Evolutionary conservation across 1,284 basidiomycete species (phyloP).

Genomic region (Irpex sp.): DNA sequence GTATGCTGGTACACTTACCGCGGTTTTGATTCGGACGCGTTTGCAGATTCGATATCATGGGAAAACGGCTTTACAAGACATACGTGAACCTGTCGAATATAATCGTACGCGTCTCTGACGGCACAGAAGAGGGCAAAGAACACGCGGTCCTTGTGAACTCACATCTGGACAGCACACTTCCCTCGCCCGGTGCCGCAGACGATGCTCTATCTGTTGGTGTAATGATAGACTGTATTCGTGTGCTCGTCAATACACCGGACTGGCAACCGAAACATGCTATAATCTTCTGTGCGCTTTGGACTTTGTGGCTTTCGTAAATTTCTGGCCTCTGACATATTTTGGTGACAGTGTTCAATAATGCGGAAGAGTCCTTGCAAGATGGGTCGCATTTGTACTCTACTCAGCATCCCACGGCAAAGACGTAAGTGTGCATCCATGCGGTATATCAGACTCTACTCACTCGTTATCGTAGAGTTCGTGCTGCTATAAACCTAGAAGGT

Average conservation of each 20-base stretch:
- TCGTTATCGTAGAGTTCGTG: constrained; percentile 59
- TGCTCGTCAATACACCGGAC: constrained; percentile 68
- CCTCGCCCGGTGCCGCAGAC: constrained; percentile 83
- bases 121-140: constrained; percentile 65
- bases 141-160: constrained; percentile 87
- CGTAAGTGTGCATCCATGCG: constrained; percentile 38
- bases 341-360: constrained; percentile 97
- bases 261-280: constrained; percentile 78
- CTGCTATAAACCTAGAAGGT: constrained; percentile 91
- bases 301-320: not conserved
- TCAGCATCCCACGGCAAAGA: constrained; percentile 70
- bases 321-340: no score
- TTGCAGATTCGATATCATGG: constrained; percentile 79
- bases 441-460: not conserved
- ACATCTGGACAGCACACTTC: constrained; percentile 83
- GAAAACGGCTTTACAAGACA: constrained; percentile 82
- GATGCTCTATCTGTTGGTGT: constrained; percentile 86
- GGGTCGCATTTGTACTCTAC: constrained; percentile 91
- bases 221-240: constrained; percentile 87
- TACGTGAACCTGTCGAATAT: constrained; percentile 89
- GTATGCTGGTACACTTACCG: no score
- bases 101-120: constrained; percentile 83
- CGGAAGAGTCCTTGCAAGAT: constrained; percentile 92
- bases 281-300: constrained; percentile 76
- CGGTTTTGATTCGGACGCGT: not conserved